phyloP scores from a whole-genome alignment of 495 filamentous ascomycete species.

The Penicillium cosmopolitanum region DNA sequence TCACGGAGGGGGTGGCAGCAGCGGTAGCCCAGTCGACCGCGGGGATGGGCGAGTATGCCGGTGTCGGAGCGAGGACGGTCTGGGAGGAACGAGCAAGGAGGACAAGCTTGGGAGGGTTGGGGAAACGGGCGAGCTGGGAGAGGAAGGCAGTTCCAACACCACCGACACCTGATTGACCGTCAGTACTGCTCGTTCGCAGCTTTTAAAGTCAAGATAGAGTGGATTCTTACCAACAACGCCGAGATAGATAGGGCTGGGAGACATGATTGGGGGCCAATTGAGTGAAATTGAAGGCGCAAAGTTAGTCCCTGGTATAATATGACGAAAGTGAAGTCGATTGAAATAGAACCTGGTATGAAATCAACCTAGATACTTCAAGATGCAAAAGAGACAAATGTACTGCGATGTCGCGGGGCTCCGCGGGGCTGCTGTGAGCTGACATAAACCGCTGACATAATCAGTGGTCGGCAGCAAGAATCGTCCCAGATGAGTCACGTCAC shows the following conservation, averaged over 20 bases:
- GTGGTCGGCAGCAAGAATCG: too few relatives aligned
- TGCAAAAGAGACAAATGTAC: neutral
- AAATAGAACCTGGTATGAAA: neutral
- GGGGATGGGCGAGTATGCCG: slow-evolving; percentile 52
- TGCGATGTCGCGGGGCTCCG: slow-evolving; percentile 7
- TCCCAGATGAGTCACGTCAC: slow-evolving; percentile 5
- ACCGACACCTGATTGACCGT: slow-evolving; percentile 68
- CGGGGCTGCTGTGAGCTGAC: too few relatives aligned
- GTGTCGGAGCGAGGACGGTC: slow-evolving; percentile 62
- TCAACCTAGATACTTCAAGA: neutral
- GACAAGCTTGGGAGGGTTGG: slow-evolving; percentile 69
- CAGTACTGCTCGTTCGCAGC: neutral
- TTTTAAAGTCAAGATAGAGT: slow-evolving; percentile 6
- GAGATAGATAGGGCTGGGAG: slow-evolving; percentile 48
- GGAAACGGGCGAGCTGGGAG: slow-evolving; percentile 69
- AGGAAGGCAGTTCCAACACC: slow-evolving; percentile 94
- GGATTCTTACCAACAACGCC: slow-evolving; percentile 46
- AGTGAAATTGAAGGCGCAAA: neutral
- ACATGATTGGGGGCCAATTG: slow-evolving; percentile 35
- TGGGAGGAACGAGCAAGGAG: slow-evolving; percentile 82
- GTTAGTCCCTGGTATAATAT: neutral
- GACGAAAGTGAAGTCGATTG: neutral
- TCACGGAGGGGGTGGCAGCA: slow-evolving; percentile 58
- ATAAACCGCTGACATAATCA: neutral
- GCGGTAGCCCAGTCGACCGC: slow-evolving; percentile 56